Percentiles rank a stretch among this genome's conserved stretches.
Conservation (phyloP, 2,329 filamentous ascomycete species). For the Seiridium unicorne region DNA sequence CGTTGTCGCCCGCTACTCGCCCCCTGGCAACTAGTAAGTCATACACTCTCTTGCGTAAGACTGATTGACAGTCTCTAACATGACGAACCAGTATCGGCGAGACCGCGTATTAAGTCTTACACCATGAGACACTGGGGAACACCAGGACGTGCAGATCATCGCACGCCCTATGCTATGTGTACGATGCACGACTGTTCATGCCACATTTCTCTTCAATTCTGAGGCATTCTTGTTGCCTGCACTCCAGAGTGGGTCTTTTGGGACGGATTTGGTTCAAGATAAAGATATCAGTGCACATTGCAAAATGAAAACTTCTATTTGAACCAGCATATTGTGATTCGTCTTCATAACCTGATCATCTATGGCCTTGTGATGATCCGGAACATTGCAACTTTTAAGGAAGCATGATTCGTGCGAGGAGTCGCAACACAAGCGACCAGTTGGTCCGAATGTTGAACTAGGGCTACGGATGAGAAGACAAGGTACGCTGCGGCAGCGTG, state of each 20-base stretch:
- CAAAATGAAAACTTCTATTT: too few relatives aligned
- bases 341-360: too few relatives aligned
- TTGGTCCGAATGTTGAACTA: too few relatives aligned
- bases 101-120: neutral
- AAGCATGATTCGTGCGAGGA: too few relatives aligned
- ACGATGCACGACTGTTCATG: neutral
- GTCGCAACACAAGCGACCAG: too few relatives aligned
- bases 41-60: neutral
- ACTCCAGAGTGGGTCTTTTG: neutral
- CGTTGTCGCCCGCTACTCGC: conserved; percentile 3
- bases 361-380: too few relatives aligned
- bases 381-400: too few relatives aligned
- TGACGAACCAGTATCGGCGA: neutral
- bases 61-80: neutral
- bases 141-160: neutral
- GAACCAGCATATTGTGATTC: too few relatives aligned
- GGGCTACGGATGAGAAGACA: too few relatives aligned
- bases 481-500: too few relatives aligned
- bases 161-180: neutral
- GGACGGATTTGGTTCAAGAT: conserved; percentile 1
- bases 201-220: neutral
- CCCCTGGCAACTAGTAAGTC: neutral
- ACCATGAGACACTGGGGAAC: neutral
- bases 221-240: neutral
- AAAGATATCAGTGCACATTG: neutral